Conservation (phyloP, 2,329 filamentous ascomycete genomes). For the Boeremia lycopersici region DNA sequence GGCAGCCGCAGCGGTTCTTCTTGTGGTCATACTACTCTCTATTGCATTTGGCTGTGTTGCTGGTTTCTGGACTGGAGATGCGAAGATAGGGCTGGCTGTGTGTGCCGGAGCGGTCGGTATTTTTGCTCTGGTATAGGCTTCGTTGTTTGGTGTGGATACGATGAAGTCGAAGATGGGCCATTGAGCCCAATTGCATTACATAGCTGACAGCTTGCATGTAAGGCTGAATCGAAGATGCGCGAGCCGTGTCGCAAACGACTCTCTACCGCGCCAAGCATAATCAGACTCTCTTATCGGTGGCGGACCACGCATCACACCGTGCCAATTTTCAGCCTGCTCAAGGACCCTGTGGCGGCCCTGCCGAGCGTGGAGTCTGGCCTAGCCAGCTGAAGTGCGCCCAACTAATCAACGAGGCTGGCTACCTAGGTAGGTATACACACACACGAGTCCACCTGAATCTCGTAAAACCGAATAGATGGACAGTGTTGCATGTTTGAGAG, state of each 20-base stretch:
- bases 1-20: neutral
- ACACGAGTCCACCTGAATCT: neutral
- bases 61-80: neutral
- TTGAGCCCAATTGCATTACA: neutral
- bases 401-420: slow-evolving; percentile 1
- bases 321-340: neutral
- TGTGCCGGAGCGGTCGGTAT: neutral
- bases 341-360: slow-evolving; percentile 5
- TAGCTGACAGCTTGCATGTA: neutral
- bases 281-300: neutral
- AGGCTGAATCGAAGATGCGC: neutral
- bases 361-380: slow-evolving; percentile 7
- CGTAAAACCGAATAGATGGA: neutral
- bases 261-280: no score
- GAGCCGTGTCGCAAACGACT: neutral
- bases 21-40: neutral
- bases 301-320: slow-evolving; percentile 1
- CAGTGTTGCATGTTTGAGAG: neutral
- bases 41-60: neutral
- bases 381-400: slow-evolving; percentile 6
- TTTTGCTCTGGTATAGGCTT: neutral
- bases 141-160: neutral
- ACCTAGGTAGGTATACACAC: slow-evolving; percentile 4
- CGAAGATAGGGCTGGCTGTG: neutral
- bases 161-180: neutral